phyloP scores from a whole-genome alignment of 106 monocot genomes.

The Allium sativum region DNA sequence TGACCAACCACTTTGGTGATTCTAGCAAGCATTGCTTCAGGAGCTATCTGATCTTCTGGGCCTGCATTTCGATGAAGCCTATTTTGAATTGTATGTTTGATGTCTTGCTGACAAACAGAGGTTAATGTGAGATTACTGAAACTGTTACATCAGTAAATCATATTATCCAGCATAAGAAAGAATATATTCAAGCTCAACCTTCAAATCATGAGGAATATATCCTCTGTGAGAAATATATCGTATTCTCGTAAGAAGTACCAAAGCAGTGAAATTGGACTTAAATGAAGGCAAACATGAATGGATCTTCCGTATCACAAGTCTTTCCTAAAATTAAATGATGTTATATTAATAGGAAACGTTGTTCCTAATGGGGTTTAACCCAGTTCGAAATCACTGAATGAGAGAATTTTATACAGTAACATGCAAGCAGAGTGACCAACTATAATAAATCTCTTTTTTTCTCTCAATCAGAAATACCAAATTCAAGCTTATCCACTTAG shows the following conservation, averaged over 20 bases:
- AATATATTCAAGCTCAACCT: conserved; percentile 28
- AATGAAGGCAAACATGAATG: conserved; percentile 93
- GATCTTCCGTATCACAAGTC: conserved; percentile 70
- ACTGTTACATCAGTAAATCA: too few species aligned
- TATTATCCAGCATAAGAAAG: too few species aligned
- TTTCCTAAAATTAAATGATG: conserved; percentile 23
- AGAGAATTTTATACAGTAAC: too few species aligned
- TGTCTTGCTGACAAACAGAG: conserved; percentile 75
- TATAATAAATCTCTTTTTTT: too few species aligned
- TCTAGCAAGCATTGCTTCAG: conserved; percentile 85
- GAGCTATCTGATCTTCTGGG: conserved; percentile 93
- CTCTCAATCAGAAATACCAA: too few species aligned
- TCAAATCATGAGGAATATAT: conserved; percentile 95
- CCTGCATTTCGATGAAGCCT: conserved; percentile 98
- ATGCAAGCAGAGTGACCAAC: too few species aligned
- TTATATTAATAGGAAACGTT: too few species aligned
- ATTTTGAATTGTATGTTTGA: conserved; percentile 98
- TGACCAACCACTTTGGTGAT: conserved; percentile 71
- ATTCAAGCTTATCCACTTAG: too few species aligned
- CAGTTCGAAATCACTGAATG: too few species aligned
- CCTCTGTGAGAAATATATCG: conserved; percentile 88
- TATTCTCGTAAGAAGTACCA: conserved; percentile 91
- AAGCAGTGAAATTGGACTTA: conserved; percentile 93
- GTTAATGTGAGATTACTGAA: too few species aligned
- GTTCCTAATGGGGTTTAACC: too few species aligned